Evolutionary conservation across 257 asterid species (phyloP), one percentile per base, ranked within the genome.

Genomic region (Solanum phureja): DNA sequence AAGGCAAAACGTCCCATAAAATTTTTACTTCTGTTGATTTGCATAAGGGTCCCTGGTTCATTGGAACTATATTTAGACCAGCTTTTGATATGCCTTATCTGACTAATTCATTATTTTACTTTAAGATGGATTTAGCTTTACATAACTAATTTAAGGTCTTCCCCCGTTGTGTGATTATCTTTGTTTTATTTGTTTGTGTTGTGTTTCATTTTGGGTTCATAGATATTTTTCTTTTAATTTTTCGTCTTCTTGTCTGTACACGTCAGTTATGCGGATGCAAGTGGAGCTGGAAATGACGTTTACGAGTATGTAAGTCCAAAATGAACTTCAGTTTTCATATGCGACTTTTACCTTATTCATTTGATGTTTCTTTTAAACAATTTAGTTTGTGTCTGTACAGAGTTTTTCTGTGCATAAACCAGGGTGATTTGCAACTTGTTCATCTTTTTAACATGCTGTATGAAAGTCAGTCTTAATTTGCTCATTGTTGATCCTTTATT

Each of bases 241-340:
- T 23, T 33, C 87, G 23, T 89, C 83, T 83, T 44, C 81, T 71
- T 62, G 42, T 62, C 33, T 91, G 86, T 62, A 85, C 82, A 44
- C 49, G 89, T 66, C 91, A 94, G 96, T 87, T 94, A 92, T 87
- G 95, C 95, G 49, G 96, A 94, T 94, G 88, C 95, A 83, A 94
- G 92, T 90, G 96, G 96, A 38, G 94, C 96, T 87, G 96, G 92
- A 86, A 89, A 89, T 18, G 94, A 94, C 87, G 96, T 94, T 83
- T 93, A 94, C 88, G 94, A 92, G 90, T 94, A 91, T 90, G 95
- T 93, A 90, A 93, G 93, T 89, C 82, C 86, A 27, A 77, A 83
- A 83, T 66, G 76, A 71, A 21, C 34, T 87, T 58, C 60, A 44
- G 52, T 71, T 81, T 29, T 82, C 69, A 19, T 82, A 49, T 19